phyloP scores from a whole-genome alignment of 345 rosid genomes.

The Lepidium sativum region DNA sequence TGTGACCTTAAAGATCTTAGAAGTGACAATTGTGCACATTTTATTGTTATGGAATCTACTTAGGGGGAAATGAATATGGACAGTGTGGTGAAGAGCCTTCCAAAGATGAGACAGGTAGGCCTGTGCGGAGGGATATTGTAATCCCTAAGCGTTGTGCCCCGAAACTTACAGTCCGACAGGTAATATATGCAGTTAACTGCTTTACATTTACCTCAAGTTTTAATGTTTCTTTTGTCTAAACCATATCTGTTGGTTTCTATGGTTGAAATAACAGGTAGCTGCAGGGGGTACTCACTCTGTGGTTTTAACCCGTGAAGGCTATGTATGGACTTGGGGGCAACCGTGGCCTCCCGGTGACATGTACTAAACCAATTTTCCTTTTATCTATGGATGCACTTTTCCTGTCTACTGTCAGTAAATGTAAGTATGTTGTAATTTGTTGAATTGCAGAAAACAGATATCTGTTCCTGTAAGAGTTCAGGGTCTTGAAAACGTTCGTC shows the following conservation, averaged over 20 bases:
- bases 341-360: slow-evolving; percentile 99
- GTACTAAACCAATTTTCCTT: slow-evolving; percentile 30
- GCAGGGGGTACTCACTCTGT: slow-evolving; percentile 99
- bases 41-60: background rate
- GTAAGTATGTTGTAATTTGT: background rate
- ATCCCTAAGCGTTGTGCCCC: slow-evolving; percentile 96
- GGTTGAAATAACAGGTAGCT: slow-evolving; percentile 56
- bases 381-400: background rate
- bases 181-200: slow-evolving; percentile 10
- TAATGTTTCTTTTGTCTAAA: background rate
- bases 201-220: background rate
- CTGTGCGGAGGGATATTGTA: slow-evolving; percentile 77
- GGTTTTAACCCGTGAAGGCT: slow-evolving; percentile 84
- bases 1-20: background rate
- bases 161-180: slow-evolving; percentile 86
- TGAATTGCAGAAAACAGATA: slow-evolving; percentile 75
- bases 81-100: slow-evolving; percentile 98
- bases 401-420: background rate
- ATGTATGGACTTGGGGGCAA: slow-evolving; percentile 99
- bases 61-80: slow-evolving; percentile 98
- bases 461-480: slow-evolving; percentile 95
- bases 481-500: slow-evolving; percentile 83
- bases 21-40: background rate
- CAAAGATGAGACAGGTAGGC: slow-evolving; percentile 77
- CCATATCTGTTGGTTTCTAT: background rate